Evolutionary conservation across 768 basidiomycete species (phyloP).

Genomic region (Hysterangium stoloniferum): DNA sequence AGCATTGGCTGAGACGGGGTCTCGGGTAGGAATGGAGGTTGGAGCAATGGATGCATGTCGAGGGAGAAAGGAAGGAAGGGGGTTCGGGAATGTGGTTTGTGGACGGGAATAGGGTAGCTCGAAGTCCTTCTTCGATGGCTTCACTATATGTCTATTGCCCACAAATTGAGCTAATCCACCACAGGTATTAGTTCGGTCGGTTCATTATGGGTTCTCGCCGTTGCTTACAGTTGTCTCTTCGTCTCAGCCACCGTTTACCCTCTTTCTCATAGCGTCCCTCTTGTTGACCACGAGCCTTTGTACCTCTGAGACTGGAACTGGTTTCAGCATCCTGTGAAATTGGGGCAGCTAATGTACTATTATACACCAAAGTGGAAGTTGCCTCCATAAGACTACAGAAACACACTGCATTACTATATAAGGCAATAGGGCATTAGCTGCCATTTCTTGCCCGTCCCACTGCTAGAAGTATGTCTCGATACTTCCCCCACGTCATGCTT

Average conservation of each 20-base stretch:
- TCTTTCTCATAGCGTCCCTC: constrained; percentile 51
- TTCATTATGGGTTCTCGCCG: background rate
- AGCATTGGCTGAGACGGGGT: constrained; percentile 54
- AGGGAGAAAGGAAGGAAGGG: constrained; percentile 62
- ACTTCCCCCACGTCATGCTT: constrained; percentile 1
- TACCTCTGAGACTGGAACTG: background rate
- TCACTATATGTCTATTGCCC: constrained; percentile 64
- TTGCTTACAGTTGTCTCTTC: constrained; percentile 67
- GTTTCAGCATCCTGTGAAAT: background rate
- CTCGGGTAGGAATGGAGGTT: constrained; percentile 28
- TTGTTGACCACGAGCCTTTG: background rate
- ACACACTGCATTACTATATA: background rate
- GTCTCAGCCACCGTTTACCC: constrained; percentile 69
- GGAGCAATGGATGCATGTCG: constrained; percentile 50
- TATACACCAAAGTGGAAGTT: background rate
- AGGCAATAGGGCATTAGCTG: too few species aligned
- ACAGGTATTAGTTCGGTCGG: background rate
- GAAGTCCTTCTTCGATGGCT: constrained; percentile 54
- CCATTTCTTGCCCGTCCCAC: background rate
- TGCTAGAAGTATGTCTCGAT: background rate
- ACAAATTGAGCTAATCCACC: constrained; percentile 54
- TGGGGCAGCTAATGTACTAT: background rate
- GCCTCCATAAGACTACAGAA: background rate
- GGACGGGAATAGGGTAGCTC: constrained; percentile 34
- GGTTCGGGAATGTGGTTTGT: constrained; percentile 63